A percentile compares a stretch with the other conserved stretches of the same genome.
phyloP scores from a whole-genome alignment of 768 basidiomycete species.

The Udeniomyces megalosporus region DNA sequence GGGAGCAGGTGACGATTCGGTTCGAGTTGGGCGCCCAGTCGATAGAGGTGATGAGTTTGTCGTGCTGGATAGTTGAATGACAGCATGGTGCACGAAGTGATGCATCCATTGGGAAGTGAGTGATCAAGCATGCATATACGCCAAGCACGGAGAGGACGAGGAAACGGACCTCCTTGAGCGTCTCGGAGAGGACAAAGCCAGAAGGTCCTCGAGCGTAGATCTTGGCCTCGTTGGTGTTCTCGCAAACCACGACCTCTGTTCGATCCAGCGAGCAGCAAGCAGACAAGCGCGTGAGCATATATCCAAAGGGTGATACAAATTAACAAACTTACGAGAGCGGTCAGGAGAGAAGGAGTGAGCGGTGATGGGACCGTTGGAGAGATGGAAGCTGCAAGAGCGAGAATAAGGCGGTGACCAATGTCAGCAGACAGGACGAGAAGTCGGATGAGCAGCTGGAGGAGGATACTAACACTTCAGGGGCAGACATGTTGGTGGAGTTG shows the following conservation, averaged over 20 bases:
- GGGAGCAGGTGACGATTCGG: constrained; percentile 95
- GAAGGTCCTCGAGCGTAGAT: constrained; percentile 44
- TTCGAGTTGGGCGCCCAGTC: constrained; percentile 97
- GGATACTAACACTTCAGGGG: constrained; percentile 42
- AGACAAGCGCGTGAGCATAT: constrained; percentile 7
- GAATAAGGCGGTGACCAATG: neutral
- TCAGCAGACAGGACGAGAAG: neutral
- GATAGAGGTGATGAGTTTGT: constrained; percentile 92
- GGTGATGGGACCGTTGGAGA: constrained; percentile 71
- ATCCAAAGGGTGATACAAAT: neutral
- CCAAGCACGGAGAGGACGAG: no score
- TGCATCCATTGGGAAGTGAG: neutral
- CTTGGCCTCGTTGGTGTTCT: constrained; percentile 77
- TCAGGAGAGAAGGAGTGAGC: constrained; percentile 83
- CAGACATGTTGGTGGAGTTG: constrained; percentile 32
- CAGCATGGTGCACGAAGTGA: neutral
- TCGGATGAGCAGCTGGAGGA: neutral
- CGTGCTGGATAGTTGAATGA: constrained; percentile 48
- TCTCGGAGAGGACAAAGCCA: constrained; percentile 39
- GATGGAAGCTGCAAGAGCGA: constrained; percentile 33
- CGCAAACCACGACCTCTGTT: constrained; percentile 81
- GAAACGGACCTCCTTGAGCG: constrained; percentile 58
- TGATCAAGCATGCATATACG: neutral
- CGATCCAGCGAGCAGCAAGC: neutral
- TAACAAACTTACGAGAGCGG: constrained; percentile 49